Conservation (phyloP, 108 stramenopile species). For the Mediolabrus comicus region DNA sequence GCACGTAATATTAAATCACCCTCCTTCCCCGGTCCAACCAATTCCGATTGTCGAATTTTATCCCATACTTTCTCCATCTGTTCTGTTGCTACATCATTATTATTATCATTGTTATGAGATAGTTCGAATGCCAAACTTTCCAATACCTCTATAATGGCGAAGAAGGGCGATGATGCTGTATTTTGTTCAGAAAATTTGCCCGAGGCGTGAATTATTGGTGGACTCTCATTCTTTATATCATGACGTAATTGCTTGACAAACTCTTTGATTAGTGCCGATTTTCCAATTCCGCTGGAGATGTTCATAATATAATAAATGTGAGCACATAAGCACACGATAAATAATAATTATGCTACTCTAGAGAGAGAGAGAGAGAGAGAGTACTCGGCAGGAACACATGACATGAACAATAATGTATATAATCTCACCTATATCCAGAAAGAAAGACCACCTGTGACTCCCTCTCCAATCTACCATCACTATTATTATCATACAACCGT, state of each 20-base stretch:
- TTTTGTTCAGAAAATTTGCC: not conserved
- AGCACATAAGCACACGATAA: not conserved
- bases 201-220: not conserved
- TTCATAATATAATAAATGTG: too few species aligned
- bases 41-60: not conserved
- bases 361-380: too few species aligned
- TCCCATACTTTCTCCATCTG: not conserved
- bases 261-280: slow-evolving; percentile 25
- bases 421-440: slow-evolving; percentile 5
- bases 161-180: not conserved
- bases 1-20: not conserved
- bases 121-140: not conserved
- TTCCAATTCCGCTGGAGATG: slow-evolving; percentile 18
- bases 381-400: too few species aligned
- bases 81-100: not conserved
- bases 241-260: slow-evolving; percentile 5
- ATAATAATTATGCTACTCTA: not conserved
- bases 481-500: not conserved
- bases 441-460: slow-evolving; percentile 17
- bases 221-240: not conserved
- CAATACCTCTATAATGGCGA: not conserved
- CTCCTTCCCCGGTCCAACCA: slow-evolving; percentile 3
- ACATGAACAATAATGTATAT: not conserved
- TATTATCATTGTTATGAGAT: not conserved
- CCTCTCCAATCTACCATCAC: not conserved